phyloP scores from a whole-genome alignment of 2,329 filamentous ascomycete genomes.

The Massarina eburnea region DNA sequence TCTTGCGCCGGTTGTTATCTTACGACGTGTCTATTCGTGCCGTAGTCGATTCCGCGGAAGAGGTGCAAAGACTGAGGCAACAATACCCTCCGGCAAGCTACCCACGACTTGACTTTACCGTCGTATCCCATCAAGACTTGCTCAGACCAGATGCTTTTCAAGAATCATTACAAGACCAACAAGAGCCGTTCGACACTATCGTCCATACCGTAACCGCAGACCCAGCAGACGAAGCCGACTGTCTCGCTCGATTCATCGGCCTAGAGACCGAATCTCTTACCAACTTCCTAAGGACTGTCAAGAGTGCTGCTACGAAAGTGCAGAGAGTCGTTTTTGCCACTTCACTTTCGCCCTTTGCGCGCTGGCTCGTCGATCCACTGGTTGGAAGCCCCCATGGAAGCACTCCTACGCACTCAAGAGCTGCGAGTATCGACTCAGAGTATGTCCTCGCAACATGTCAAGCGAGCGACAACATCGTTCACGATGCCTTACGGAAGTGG shows the following conservation, averaged over 20 bases:
- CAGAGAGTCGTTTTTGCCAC: slow-evolving; percentile 27
- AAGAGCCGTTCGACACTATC: slow-evolving; percentile 27
- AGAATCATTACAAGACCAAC: slow-evolving; percentile 16
- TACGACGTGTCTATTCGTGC: slow-evolving; percentile 26
- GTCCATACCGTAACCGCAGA: slow-evolving; percentile 24
- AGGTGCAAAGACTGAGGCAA: slow-evolving; percentile 17
- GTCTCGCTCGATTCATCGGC: slow-evolving; percentile 28
- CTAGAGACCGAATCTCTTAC: slow-evolving; percentile 21
- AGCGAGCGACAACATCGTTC: slow-evolving; percentile 28
- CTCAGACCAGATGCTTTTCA: slow-evolving; percentile 20
- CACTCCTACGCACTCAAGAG: slow-evolving; percentile 9
- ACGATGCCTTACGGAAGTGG: slow-evolving; percentile 25
- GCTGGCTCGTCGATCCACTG: slow-evolving; percentile 25
- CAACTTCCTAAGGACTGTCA: slow-evolving; percentile 23
- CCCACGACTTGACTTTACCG: slow-evolving; percentile 21
- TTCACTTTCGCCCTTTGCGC: slow-evolving; percentile 26
- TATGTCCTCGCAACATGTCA: slow-evolving; percentile 28
- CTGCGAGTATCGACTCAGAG: slow-evolving; percentile 21
- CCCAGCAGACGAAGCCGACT: slow-evolving; percentile 26
- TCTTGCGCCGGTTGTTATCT: slow-evolving; percentile 27
- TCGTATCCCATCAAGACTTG: slow-evolving; percentile 17
- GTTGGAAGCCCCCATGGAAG: slow-evolving; percentile 8
- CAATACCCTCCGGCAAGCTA: slow-evolving; percentile 15
- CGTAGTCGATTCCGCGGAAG: slow-evolving; percentile 23
- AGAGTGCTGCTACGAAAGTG: slow-evolving; percentile 15